phyloP scores from a whole-genome alignment of 441 rosid genomes.

The Mallotus repandus region DNA sequence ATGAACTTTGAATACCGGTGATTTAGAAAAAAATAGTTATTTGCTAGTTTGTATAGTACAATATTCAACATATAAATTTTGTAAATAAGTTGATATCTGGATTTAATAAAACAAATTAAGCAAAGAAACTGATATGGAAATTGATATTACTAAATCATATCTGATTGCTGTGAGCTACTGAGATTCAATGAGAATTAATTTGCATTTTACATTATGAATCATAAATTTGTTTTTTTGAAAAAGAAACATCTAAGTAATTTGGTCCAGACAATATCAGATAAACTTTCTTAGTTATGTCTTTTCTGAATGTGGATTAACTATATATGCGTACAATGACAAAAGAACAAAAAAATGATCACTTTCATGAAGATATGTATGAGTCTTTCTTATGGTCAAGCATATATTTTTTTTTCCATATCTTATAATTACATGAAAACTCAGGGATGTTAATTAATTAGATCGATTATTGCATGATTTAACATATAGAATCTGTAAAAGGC shows the following conservation, averaged over 20 bases:
- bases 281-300: conserved; percentile 4
- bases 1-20: too few species aligned
- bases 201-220: too few species aligned
- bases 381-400: conserved; percentile 9
- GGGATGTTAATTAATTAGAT: too few species aligned
- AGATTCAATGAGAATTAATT: not conserved
- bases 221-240: not conserved
- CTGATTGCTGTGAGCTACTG: not conserved
- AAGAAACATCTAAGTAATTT: not conserved
- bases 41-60: not conserved
- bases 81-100: not conserved
- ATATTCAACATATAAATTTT: not conserved
- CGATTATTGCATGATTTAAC: conserved; percentile 1
- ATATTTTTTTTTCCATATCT: not conserved
- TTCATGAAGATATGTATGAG: not conserved
- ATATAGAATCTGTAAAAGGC: not conserved
- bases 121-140: too few species aligned
- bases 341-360: conserved; percentile 7
- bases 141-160: too few species aligned
- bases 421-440: too few species aligned
- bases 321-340: not conserved
- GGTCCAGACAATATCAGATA: not conserved
- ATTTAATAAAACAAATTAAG: not conserved
- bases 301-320: not conserved
- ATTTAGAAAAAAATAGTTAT: too few species aligned